These are phyloP conservation scores for Sporothrix euskadiensis DNA, from an alignment of 2,329 filamentous ascomycete genomes.

Conservation along the genomic window DNA sequence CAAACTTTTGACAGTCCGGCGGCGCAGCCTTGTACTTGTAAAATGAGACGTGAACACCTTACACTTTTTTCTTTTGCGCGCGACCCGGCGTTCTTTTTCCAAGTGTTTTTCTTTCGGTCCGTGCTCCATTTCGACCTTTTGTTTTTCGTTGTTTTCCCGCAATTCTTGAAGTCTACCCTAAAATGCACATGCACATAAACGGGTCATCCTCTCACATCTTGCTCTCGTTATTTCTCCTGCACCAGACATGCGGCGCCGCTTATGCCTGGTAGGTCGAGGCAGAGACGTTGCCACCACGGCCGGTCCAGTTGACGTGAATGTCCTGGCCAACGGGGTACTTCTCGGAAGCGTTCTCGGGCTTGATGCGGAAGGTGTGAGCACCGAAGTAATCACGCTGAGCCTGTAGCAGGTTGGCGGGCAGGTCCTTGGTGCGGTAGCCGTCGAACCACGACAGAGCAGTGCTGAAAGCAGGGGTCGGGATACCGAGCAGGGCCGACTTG, in stretches of 20 bases:
- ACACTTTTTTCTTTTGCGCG: neutral
- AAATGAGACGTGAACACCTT: neutral
- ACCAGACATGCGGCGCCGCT: neutral
- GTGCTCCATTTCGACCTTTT: constrained; percentile 10
- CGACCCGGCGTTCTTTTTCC: neutral
- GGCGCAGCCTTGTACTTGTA: neutral
- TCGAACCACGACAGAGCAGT: constrained; percentile 98
- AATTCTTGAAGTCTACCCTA: constrained; percentile 18
- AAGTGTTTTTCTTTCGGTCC: neutral
- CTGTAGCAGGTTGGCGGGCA: constrained; percentile 97
- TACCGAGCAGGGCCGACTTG: constrained; percentile 90
- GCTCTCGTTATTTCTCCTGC: neutral
- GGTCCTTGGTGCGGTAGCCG: constrained; percentile 94
- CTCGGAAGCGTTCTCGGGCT: constrained; percentile 72
- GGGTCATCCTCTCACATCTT: neutral
- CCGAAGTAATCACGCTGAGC: constrained; percentile 99
- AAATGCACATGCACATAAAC: constrained; percentile 21
- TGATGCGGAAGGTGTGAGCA: constrained; percentile 85
- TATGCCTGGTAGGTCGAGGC: constrained; percentile 98
- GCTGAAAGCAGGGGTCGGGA: constrained; percentile 94
- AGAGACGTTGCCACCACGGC: constrained; percentile 93
- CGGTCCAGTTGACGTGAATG: constrained; percentile 99
- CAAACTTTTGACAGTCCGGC: neutral
- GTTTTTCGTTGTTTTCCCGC: constrained; percentile 7
- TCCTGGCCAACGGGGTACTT: constrained; percentile 85